Conservation (phyloP, 2,329 filamentous ascomycete species). For the Thelonectria discophora region DNA sequence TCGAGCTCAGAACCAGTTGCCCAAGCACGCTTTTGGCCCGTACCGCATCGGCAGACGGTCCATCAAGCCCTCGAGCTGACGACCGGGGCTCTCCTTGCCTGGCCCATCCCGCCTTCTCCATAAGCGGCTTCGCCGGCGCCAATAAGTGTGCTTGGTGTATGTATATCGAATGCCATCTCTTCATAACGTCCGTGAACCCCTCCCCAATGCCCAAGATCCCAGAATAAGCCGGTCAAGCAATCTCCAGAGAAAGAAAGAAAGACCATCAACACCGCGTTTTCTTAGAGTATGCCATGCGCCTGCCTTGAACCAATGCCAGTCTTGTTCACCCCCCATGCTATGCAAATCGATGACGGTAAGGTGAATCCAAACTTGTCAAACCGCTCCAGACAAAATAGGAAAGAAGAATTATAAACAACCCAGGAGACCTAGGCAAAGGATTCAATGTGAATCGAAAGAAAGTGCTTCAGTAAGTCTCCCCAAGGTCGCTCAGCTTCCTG, state of each 20-base stretch:
- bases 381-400: slow-evolving; percentile 34
- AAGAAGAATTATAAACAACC: slow-evolving; percentile 33
- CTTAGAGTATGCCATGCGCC: slow-evolving; percentile 38
- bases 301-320: slow-evolving; percentile 40
- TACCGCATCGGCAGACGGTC: not conserved
- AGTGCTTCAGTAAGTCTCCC: slow-evolving; percentile 61
- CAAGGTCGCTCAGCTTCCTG: slow-evolving; percentile 58
- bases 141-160: slow-evolving; percentile 21
- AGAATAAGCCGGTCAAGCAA: slow-evolving; percentile 39
- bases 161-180: slow-evolving; percentile 42
- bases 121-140: slow-evolving; percentile 11
- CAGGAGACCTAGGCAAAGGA: slow-evolving; percentile 21
- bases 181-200: slow-evolving; percentile 43
- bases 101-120: slow-evolving; percentile 12
- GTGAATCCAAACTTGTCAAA: slow-evolving; percentile 32
- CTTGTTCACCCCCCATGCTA: slow-evolving; percentile 35
- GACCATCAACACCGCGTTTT: slow-evolving; percentile 44
- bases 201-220: slow-evolving; percentile 36
- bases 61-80: not conserved
- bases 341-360: slow-evolving; percentile 33
- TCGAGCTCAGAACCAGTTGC: slow-evolving; percentile 22
- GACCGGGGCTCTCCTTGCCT: not conserved
- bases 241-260: slow-evolving; percentile 39
- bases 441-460: slow-evolving; percentile 11
- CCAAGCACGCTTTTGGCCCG: slow-evolving; percentile 16